A percentile compares a stretch with the other conserved stretches of the same genome.
Evolutionary conservation across 495 filamentous ascomycete species (phyloP).

Genomic region (Podospora didyma): DNA sequence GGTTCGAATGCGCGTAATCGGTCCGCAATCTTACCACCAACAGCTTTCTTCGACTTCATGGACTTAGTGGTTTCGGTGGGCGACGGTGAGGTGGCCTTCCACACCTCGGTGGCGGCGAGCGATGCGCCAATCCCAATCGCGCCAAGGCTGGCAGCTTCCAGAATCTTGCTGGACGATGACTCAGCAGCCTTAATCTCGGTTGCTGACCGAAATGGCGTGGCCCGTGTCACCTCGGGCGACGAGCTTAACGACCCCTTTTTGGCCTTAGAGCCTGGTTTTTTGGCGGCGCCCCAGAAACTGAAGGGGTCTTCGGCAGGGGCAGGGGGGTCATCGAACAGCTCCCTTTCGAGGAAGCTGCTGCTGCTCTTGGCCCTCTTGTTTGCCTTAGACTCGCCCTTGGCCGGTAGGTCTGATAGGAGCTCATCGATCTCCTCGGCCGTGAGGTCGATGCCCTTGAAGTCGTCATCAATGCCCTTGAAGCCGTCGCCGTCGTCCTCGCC

Average conservation of each 20-base stretch:
- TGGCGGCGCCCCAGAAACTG: conserved; percentile 46
- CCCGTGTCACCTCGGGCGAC: conserved; percentile 7
- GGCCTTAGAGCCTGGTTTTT: conserved; percentile 26
- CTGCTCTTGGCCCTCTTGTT: conserved; percentile 9
- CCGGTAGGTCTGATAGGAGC: conserved; percentile 17
- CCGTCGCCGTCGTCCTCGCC: conserved; percentile 11
- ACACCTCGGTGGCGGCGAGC: conserved; percentile 22
- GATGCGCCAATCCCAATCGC: conserved; percentile 8
- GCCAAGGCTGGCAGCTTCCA: conserved; percentile 27
- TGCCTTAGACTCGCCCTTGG: conserved; percentile 8
- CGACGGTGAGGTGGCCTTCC: conserved; percentile 33
- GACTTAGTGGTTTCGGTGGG: conserved; percentile 28
- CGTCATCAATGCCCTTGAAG: conserved; percentile 22
- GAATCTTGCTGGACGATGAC: conserved; percentile 30
- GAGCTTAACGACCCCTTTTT: conserved; percentile 23
- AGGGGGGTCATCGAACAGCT: conserved; percentile 1
- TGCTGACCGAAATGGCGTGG: conserved; percentile 12
- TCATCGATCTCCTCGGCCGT: conserved; percentile 37
- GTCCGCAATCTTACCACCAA: conserved; percentile 48
- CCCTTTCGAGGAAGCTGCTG: not conserved
- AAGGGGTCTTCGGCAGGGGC: conserved; percentile 29
- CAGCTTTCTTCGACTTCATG: conserved; percentile 39
- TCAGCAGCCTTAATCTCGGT: conserved; percentile 37
- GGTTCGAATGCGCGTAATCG: conserved; percentile 50
- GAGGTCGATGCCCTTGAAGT: conserved; percentile 36